Evolutionary conservation across 345 rosid species (phyloP).

Genomic region (Boechera retrofracta): DNA sequence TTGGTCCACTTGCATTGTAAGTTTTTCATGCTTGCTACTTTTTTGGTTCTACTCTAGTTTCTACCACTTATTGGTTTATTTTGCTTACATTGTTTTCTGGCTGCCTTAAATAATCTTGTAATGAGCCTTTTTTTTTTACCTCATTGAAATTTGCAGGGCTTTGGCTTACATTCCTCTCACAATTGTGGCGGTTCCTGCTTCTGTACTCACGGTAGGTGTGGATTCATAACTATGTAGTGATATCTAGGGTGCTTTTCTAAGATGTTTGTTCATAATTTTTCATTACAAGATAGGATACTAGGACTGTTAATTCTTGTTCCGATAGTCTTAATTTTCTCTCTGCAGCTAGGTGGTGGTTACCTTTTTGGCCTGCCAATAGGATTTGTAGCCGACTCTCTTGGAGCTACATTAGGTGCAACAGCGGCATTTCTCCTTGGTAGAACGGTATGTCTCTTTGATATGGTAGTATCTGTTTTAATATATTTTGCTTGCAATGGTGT

Average conservation of each 20-base stretch:
- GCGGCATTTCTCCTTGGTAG: conserved; percentile 96
- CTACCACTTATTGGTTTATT: neutral
- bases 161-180: conserved; percentile 59
- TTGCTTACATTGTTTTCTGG: neutral
- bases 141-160: conserved; percentile 44
- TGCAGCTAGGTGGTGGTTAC: conserved; percentile 99
- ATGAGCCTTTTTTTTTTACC: neutral
- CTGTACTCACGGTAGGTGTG: conserved; percentile 59
- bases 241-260: conserved; percentile 3
- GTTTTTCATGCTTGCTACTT: conserved; percentile 26
- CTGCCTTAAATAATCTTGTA: neutral
- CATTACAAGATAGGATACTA: neutral
- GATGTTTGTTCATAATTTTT: conserved; percentile 7
- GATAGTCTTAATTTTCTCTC: conserved; percentile 12
- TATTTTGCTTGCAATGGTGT: conserved; percentile 1
- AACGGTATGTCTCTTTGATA: conserved; percentile 60
- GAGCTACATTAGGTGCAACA: conserved; percentile 93
- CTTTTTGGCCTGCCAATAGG: conserved; percentile 98
- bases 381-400: conserved; percentile 93
- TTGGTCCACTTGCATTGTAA: conserved; percentile 66
- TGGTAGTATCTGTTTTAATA: neutral
- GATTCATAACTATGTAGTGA: conserved; percentile 19
- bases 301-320: neutral
- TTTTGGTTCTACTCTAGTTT: conserved; percentile 4
- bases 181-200: conserved; percentile 61